Evolutionary conservation across 345 rosid genomes (phyloP).

Genomic region (Anastatica hierochuntica): DNA sequence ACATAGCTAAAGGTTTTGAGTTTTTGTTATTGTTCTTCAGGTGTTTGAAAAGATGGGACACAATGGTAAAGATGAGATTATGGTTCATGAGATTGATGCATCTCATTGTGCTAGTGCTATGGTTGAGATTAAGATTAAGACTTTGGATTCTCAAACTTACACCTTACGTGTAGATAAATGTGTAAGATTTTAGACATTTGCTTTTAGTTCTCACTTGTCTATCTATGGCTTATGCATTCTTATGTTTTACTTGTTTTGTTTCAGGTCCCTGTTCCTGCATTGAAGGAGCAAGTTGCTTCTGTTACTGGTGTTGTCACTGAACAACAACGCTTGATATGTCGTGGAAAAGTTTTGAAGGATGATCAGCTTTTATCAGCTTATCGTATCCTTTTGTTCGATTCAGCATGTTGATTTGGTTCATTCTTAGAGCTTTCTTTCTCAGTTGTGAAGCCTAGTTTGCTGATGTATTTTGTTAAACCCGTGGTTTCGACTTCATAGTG

Average conservation of each 20-base stretch:
- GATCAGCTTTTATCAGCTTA: slow-evolving; percentile 56
- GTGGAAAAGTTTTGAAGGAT: slow-evolving; percentile 51
- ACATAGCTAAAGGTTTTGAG: too few relatives aligned
- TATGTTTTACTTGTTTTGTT: neutral
- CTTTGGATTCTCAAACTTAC: slow-evolving; percentile 45
- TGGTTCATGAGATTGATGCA: slow-evolving; percentile 17
- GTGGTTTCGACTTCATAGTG: neutral
- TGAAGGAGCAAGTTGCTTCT: slow-evolving; percentile 53
- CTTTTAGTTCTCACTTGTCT: neutral
- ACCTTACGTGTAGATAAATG: slow-evolving; percentile 48
- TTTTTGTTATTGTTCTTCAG: neutral
- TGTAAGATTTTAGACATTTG: slow-evolving; percentile 23
- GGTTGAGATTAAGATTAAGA: slow-evolving; percentile 51
- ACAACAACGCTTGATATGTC: slow-evolving; percentile 52
- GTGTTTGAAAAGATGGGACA: slow-evolving; percentile 33
- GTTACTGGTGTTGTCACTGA: slow-evolving; percentile 47
- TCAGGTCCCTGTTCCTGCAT: slow-evolving; percentile 55
- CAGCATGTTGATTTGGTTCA: neutral
- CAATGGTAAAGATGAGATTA: slow-evolving; percentile 26
- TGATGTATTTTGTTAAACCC: neutral
- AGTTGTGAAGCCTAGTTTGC: neutral
- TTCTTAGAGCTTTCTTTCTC: neutral
- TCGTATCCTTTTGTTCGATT: slow-evolving; percentile 38
- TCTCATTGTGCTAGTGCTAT: slow-evolving; percentile 30
- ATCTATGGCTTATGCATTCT: neutral